Evolutionary conservation across 495 filamentous ascomycete genomes (phyloP).

Genomic region (Xylaria nigripes): DNA sequence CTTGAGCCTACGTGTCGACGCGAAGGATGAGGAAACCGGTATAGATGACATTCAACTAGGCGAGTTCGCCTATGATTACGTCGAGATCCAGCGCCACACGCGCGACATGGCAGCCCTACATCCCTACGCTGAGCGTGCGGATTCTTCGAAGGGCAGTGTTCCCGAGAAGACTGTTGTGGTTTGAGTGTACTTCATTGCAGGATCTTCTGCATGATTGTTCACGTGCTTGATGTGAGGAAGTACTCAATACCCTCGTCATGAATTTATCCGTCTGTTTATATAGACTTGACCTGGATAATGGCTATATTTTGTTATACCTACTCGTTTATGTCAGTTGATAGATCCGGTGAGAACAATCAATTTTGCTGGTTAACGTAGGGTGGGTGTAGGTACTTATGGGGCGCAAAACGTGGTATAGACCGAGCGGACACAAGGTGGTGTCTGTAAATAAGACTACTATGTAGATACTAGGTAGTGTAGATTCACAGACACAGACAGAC

Average conservation of each 20-base stretch:
- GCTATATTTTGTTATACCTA: neutral
- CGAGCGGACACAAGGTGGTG: neutral
- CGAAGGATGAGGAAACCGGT: conserved; percentile 68
- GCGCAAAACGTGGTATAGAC: neutral
- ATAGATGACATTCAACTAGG: conserved; percentile 78
- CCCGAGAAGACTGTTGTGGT: conserved; percentile 15
- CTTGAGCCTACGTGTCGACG: conserved; percentile 58
- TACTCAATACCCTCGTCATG: no score
- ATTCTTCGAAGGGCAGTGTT: conserved; percentile 55
- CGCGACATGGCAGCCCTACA: conserved; percentile 28
- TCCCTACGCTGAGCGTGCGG: conserved; percentile 50
- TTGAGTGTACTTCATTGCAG: neutral
- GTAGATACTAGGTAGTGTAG: no score
- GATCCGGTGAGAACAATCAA: neutral
- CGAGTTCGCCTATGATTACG: conserved; percentile 81
- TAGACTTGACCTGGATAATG: neutral
- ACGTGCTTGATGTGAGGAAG: neutral
- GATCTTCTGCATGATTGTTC: neutral
- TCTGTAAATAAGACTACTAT: neutral
- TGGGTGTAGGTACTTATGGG: neutral
- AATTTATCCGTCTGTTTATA: no score
- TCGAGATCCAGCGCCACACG: conserved; percentile 66
- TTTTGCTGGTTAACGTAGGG: neutral
- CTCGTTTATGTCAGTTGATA: no score
- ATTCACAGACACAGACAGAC: no score